A percentile compares a stretch with the other conserved stretches of the same genome.
These are phyloP conservation scores for Verticillium tricorpus DNA, from an alignment of 2,329 filamentous ascomycete species.

Conservation along the genomic window DNA sequence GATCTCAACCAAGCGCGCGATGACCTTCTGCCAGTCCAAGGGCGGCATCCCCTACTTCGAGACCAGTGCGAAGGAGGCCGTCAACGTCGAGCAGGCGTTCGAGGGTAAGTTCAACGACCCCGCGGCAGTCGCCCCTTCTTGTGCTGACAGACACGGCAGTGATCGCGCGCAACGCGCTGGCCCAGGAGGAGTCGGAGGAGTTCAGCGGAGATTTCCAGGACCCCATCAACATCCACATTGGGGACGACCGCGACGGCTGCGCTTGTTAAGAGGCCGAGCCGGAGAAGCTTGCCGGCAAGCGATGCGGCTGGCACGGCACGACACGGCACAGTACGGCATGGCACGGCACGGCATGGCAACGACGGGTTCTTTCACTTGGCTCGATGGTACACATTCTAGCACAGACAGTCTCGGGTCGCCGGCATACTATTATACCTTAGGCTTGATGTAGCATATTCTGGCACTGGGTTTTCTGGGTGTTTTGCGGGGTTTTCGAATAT, in stretches of 20 bases:
- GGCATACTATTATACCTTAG: constrained; percentile 8
- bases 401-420: constrained; percentile 2
- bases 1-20: constrained; percentile 93
- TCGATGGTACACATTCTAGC: neutral
- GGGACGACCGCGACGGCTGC: constrained; percentile 89
- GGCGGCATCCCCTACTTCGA: constrained; percentile 98
- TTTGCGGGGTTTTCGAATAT: constrained; percentile 6
- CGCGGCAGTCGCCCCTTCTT: neutral
- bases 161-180: constrained; percentile 90
- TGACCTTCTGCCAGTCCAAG: constrained; percentile 97
- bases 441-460: constrained; percentile 16
- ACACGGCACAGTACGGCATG: neutral
- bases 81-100: constrained; percentile 86
- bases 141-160: constrained; percentile 47
- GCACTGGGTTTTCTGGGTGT: constrained; percentile 12
- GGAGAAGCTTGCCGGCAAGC: neutral
- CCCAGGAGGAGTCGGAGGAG: constrained; percentile 96
- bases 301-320: neutral
- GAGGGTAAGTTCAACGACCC: constrained; percentile 46
- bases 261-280: constrained; percentile 61
- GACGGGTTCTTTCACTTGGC: neutral
- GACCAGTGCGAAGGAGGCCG: constrained; percentile 96
- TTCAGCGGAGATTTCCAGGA: constrained; percentile 97
- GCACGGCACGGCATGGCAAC: neutral
- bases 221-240: constrained; percentile 96